Conservation (phyloP, 1,284 basidiomycete genomes). For the Cryptococcus sp. region DNA sequence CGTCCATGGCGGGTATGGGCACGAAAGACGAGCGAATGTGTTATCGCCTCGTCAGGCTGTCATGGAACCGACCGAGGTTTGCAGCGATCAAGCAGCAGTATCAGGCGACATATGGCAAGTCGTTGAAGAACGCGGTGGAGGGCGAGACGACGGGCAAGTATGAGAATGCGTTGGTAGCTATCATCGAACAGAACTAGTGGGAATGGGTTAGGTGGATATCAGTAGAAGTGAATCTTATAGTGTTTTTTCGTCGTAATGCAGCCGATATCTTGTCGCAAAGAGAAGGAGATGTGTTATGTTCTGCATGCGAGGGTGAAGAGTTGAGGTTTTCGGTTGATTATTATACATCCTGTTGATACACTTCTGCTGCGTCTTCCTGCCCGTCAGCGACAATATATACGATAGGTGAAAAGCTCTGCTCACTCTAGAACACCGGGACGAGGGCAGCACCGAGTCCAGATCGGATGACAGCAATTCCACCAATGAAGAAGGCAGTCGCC, state of each 20-base stretch:
- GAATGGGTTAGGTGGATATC: not conserved
- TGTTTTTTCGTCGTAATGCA: not conserved
- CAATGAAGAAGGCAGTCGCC: constrained; percentile 25
- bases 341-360: constrained; percentile 5
- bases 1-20: constrained; percentile 43
- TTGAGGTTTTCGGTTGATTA: constrained; percentile 1
- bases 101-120: constrained; percentile 32
- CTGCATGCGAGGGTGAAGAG: constrained; percentile 4
- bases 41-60: constrained; percentile 42
- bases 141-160: constrained; percentile 46
- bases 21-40: constrained; percentile 48
- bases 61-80: constrained; percentile 46
- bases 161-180: constrained; percentile 31
- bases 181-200: constrained; percentile 31
- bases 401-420: no score
- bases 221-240: not conserved
- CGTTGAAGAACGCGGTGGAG: constrained; percentile 36
- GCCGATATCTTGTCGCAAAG: no score
- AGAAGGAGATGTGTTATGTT: not conserved
- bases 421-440: constrained; percentile 26
- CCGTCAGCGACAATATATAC: not conserved
- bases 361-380: not conserved
- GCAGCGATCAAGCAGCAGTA: constrained; percentile 44
- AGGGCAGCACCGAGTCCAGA: constrained; percentile 22
- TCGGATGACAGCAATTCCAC: constrained; percentile 30